These are phyloP conservation scores for Trametes sp. DNA, from an alignment of 1,284 basidiomycete species.

Conservation along the genomic window DNA sequence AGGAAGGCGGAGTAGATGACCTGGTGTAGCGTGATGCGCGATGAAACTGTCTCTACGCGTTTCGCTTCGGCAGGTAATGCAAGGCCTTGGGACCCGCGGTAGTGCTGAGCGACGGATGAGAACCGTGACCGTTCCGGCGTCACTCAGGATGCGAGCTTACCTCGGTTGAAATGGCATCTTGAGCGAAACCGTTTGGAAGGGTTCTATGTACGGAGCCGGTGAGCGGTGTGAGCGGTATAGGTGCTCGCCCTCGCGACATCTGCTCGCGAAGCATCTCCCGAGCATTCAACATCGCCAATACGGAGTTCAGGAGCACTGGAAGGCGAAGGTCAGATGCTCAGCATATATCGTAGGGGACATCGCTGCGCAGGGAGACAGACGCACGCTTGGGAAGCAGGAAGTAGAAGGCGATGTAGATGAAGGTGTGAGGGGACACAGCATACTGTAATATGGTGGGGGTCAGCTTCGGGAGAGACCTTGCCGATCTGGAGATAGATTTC, in stretches of 20 bases:
- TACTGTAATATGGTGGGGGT: constrained; percentile 19
- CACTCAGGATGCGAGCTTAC: not conserved
- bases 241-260: constrained; percentile 17
- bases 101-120: not conserved
- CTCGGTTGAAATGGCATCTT: not conserved
- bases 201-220: constrained; percentile 8
- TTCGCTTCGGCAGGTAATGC: not conserved
- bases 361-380: constrained; percentile 17
- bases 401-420: constrained; percentile 37
- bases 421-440: constrained; percentile 34
- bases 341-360: no score
- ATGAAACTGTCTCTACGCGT: not conserved
- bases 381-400: constrained; percentile 34
- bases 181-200: not conserved
- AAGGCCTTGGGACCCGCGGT: not conserved
- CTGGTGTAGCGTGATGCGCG: not conserved
- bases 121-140: not conserved
- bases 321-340: not conserved
- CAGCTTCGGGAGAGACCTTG: not conserved
- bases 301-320: constrained; percentile 9
- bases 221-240: constrained; percentile 26
- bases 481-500: not conserved
- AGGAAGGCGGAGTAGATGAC: not conserved
- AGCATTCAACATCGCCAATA: constrained; percentile 21
- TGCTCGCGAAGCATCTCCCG: constrained; percentile 18